These are phyloP conservation scores for Geotrichum klebahnii DNA, from an alignment of 1,139 yeast genomes.

Conservation along the genomic window DNA sequence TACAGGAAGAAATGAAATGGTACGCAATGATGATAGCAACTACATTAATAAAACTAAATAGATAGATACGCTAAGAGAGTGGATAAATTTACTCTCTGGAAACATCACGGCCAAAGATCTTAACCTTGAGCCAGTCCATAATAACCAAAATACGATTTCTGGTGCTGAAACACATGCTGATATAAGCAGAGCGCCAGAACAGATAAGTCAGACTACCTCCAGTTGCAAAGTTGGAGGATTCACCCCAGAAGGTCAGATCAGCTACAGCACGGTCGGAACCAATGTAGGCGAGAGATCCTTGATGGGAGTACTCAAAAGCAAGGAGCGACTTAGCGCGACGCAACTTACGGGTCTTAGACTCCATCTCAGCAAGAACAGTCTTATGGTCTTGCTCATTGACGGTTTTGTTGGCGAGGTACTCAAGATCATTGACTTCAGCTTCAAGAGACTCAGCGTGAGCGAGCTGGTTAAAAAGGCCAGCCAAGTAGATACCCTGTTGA, in stretches of 20 bases:
- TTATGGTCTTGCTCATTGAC: slow-evolving; percentile 35
- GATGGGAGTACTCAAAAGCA: slow-evolving; percentile 63
- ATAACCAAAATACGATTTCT: slow-evolving; percentile 81
- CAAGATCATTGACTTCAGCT: slow-evolving; percentile 41
- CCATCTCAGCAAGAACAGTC: slow-evolving; percentile 39
- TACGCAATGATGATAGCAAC: too few relatives aligned
- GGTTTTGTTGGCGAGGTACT: slow-evolving; percentile 41
- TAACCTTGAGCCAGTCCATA: slow-evolving; percentile 83
- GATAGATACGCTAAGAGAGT: too few relatives aligned
- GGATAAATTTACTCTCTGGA: slow-evolving; percentile 42
- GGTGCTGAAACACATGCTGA: slow-evolving; percentile 86
- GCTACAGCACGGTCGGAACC: slow-evolving; percentile 94
- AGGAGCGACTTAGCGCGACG: slow-evolving; percentile 64
- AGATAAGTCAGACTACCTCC: slow-evolving; percentile 85
- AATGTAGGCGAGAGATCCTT: slow-evolving; percentile 62
- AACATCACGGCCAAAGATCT: slow-evolving; percentile 81
- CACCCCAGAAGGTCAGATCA: slow-evolving; percentile 77
- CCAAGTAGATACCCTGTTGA: slow-evolving; percentile 86
- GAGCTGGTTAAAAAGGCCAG: slow-evolving; percentile 62
- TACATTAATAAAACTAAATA: too few relatives aligned
- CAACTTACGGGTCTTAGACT: slow-evolving; percentile 41
- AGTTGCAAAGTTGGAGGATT: slow-evolving; percentile 66
- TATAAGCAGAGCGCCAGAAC: slow-evolving; percentile 92
- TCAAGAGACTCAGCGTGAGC: slow-evolving; percentile 65
- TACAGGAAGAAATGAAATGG: too few relatives aligned